A percentile compares a stretch with the other conserved stretches of the same genome.
phyloP scores from a whole-genome alignment of 768 basidiomycete genomes.

The Psilocybe subaeruginosa region DNA sequence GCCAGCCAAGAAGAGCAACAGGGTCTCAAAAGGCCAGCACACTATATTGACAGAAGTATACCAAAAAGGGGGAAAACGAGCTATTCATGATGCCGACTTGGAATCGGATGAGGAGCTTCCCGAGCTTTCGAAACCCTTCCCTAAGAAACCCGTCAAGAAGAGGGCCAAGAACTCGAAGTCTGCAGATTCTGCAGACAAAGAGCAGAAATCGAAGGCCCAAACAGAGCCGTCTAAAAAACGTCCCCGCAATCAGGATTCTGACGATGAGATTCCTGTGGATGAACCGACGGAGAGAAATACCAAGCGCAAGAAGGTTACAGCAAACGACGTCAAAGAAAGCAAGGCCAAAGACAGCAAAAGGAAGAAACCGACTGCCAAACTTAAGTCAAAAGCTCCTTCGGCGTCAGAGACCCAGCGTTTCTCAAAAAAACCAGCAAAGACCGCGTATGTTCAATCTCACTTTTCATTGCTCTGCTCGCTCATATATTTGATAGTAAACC shows the following conservation, averaged over 20 bases:
- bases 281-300: conserved; percentile 3
- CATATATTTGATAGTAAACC: conserved; percentile 26
- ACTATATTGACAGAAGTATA: background rate
- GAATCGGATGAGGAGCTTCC: background rate
- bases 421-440: background rate
- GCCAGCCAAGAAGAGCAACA: background rate
- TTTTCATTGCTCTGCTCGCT: background rate
- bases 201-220: background rate
- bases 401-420: background rate
- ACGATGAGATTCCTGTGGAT: background rate
- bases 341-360: background rate
- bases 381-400: background rate
- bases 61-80: background rate
- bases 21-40: background rate
- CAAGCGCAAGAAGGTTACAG: conserved; percentile 13
- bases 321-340: conserved; percentile 1
- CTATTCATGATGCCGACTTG: background rate
- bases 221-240: conserved; percentile 15
- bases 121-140: background rate
- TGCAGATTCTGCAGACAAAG: background rate
- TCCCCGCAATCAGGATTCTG: conserved; percentile 5
- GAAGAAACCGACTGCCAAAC: background rate
- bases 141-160: background rate
- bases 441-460: conserved; percentile 14
- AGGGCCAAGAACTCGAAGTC: background rate